Base-by-base conservation (phyloP, 139 green algal species). In the Coelastrella sp. region DNA sequence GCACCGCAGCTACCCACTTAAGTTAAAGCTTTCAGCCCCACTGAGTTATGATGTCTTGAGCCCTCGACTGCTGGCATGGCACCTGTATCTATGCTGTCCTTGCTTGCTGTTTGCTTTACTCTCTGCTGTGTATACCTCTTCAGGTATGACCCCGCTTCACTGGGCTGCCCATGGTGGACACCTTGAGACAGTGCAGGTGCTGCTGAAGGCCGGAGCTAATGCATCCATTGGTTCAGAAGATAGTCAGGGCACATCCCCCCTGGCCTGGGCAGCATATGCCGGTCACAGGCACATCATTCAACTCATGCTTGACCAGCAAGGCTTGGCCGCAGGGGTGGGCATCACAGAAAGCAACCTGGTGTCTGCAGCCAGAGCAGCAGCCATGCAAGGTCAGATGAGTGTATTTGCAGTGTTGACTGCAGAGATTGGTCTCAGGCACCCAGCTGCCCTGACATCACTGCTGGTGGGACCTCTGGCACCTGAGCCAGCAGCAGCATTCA, bases 131-230 rank as follows among this genome's bases (percentile, higher is more conserved):
- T 4, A 25, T 60, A 6, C n/a, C 20, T 10, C 19, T 84, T 35
- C 59, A 74, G 81, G 81, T 59, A 86, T 74, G 81, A 74, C 81
- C 7, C 81, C 81, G 9, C 56, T 86, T 22, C 81, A 86, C 60
- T 86, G 81, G 81, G 60, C 58, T 7, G 65, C 59, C 11, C 14
- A 74, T 60, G 60, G 59, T 10, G 81, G 60, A 9, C 59, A 86
- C 4, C 7, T 24, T 25, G 60, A 24, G 10, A 25, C 59, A 58
- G 9, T 59, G n/a, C n/a, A 86, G 11, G 14, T 86, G 59, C 60
- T 86, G 59, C 60, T 86, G n/a, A 19, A 86, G 11, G 11, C 81
- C 8, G 60, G 81, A 6, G 35, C 22, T 17, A 12, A 15, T 4
- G 59, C 81, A 7, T 59, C n/a, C 9, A 24, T 74, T 22, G 59